Evolutionary conservation across 2,329 filamentous ascomycete genomes (phyloP), one percentile per base, ranked within the genome.

Genomic region (Curvularia eragrostidis): DNA sequence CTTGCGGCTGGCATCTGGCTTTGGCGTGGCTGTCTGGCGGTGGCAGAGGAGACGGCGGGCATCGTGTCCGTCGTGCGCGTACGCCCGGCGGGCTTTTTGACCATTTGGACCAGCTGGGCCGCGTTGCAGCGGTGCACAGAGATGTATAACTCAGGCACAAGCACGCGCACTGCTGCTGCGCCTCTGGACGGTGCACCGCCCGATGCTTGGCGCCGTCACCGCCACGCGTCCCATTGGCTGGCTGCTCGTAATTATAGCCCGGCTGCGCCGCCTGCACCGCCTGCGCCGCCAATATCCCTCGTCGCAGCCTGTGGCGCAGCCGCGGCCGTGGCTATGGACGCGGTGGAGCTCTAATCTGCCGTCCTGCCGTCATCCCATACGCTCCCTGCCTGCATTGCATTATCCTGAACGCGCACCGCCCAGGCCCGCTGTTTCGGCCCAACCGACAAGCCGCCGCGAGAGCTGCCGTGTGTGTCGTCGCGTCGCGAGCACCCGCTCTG

Each of bases 361-460:
- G 53, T 52, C 62, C 49, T 57, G 51, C 56, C 58, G 53, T 52
- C 62, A 49, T 57, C 19, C 34, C 41, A 12, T 32, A 32, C 30
- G 54, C 41, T 38, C 54, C 42, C 47, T 10, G n/a, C n/a, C 43
- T 12, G 23, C 42, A 28, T 21, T 41, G 30, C 42, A 41, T 41
- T 18, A 26, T 47, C 21, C 28, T 34, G 23, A 24, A 46, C 54
- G 34, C 48, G 48, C 28, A 52, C 39, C 26, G 39, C 30, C 30
- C 54, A 51, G 53, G 39, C n/a, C 23, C 30, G 24, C 28, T 21
- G 54, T 53, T 34, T 52, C 49, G 49, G 46, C 54, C 41, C 23
- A 26, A 28, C 21, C 43, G 42, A 46, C 36, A 26, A 46, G 24
- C 44, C 44, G 38, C 51, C 51, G 44, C 42, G 24, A 49, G 21